Base-by-base conservation (phyloP, 192 early-diverging fungal species). In the Podila minutissima region DNA sequence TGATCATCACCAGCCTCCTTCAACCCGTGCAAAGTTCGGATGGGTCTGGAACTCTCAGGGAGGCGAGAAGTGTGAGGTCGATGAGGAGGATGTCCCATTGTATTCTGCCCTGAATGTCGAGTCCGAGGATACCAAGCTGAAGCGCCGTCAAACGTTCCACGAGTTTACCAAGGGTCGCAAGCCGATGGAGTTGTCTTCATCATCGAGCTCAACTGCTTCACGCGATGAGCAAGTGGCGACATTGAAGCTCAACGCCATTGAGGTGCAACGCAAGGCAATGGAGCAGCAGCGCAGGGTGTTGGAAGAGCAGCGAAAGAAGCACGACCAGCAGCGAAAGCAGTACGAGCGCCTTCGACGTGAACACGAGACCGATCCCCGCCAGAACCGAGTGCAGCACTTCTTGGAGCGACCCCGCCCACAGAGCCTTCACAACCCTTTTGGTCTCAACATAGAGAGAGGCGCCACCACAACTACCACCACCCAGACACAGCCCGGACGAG, bases 21-120 rank as follows among this genome's bases (percentile, higher is more conserved):
- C 66, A 15, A 72, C 70, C 2, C 71, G 71, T n/a, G 66, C 77
- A 57, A 81, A 81, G 62, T 81, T 64, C 22, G 77, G 77, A 31
- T 81, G 77, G 77, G 77, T 81, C 0, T 81, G 77, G 77, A 81
- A 65, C 29, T 65, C 71, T 35, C 59, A 29, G 59, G 77, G 67
- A 33, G 75, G 65, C 3, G 70, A 72, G 65, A 72, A 72, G 70
- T 3, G 69, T 5, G 69, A 72, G 53, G n/a, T 55, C 13, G 51
- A 51, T 5, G 69, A 79, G 11, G 51, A 66, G 17, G 55, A 22
- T 57, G 10, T 15, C 67, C 70, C 2, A 61, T 66, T 37, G 60
- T 65, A 17, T 68, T 61, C 0, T 68, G 63, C 46, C 70, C 69
- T 24, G 29, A 32, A 32, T 19, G 29, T 62, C 57, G 57, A 59